Base-by-base conservation (phyloP, 805 yeast species). In the Saccharomycopsis synnaedendra region DNA sequence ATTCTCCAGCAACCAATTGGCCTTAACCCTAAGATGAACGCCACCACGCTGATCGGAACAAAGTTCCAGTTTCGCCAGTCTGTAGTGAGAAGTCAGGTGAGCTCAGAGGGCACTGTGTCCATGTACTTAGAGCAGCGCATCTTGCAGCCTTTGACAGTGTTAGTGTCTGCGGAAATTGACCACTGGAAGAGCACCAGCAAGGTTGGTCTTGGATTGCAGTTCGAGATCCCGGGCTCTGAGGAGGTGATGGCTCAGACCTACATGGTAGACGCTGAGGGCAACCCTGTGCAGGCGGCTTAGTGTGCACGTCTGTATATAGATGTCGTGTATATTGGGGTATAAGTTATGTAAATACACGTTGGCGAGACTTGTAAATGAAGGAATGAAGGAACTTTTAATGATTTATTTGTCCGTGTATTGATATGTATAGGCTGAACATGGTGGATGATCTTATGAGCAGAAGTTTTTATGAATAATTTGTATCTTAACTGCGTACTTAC, bases 61-160 rank as follows among this genome's bases (percentile, higher is more conserved):
- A 93, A 90, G 71, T 90, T 90, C 69, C 97, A 93, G 72, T 93
- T 87, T 76, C 87, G 97, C 72, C 94, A 87, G 69, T 82, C 94
- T 50, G 82, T 87, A 47, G 88, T 88, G 78, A 81, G 98, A 69
- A 96, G 97, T 62, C 95, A 89, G 67, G 62, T 93, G 53, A 96
- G 88, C 69, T 79, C 94, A 45, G 72, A 75, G 52, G 98, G 98
- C 68, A 87, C 85, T 70, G 94, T 90, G 46, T 75, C 85, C 48
- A 85, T 88, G 59, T 80, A 88, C 73, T 72, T 93, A 64, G 98
- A 93, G 72, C 87, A 88, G 72, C 82, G 95, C 65, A 80, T 93
- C 47, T 74, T 89, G 60, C 97, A 97, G 61, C 86, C 95, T 44
- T 79, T 89, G 52, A 82, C 95, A 32, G 74, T 93, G 48, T 70